Conservation (phyloP, 192 early-diverging fungal species). For the Coemansia brasiliensis region DNA sequence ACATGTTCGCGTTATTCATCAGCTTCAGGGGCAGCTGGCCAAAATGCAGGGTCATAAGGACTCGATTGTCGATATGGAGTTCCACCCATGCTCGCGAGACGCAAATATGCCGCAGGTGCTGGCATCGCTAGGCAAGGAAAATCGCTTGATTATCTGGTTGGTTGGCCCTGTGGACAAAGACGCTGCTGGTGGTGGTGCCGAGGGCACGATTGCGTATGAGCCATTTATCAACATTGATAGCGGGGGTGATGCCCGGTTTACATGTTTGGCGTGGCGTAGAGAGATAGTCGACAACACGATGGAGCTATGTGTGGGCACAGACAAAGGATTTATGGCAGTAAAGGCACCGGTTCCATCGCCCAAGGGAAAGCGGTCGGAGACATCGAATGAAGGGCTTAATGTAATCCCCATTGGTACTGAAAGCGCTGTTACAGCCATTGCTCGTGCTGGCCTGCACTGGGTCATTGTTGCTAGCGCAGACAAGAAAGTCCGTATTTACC, state of each 20-base stretch:
- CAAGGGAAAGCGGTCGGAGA: conserved; percentile 26
- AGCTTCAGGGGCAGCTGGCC: conserved; percentile 43
- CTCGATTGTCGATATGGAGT: conserved; percentile 47
- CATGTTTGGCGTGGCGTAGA: conserved; percentile 37
- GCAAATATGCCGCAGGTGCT: conserved; percentile 40
- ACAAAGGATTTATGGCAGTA: conserved; percentile 43
- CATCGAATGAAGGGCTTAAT: conserved; percentile 31
- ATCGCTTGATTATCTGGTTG: conserved; percentile 49
- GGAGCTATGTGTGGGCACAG: conserved; percentile 48
- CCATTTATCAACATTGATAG: conserved; percentile 49
- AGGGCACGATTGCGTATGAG: conserved; percentile 45
- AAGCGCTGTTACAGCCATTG: conserved; percentile 44
- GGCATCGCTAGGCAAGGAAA: conserved; percentile 48
- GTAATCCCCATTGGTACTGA: conserved; percentile 45
- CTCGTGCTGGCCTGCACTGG: conserved; percentile 37
- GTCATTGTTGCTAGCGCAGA: conserved; percentile 36
- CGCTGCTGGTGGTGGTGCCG: conserved; percentile 10
- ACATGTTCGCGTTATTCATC: conserved; percentile 47
- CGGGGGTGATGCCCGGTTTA: conserved; percentile 42
- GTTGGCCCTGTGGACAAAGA: conserved; percentile 35
- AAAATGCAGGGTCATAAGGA: conserved; percentile 52
- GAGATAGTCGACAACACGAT: conserved; percentile 22
- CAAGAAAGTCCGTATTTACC: conserved; percentile 26
- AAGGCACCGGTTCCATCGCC: conserved; percentile 34
- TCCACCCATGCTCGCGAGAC: conserved; percentile 47